A percentile compares a stretch with the other conserved stretches of the same genome.
phyloP scores from a whole-genome alignment of 352 stramenopile genomes.

The Peronospora destructor region DNA sequence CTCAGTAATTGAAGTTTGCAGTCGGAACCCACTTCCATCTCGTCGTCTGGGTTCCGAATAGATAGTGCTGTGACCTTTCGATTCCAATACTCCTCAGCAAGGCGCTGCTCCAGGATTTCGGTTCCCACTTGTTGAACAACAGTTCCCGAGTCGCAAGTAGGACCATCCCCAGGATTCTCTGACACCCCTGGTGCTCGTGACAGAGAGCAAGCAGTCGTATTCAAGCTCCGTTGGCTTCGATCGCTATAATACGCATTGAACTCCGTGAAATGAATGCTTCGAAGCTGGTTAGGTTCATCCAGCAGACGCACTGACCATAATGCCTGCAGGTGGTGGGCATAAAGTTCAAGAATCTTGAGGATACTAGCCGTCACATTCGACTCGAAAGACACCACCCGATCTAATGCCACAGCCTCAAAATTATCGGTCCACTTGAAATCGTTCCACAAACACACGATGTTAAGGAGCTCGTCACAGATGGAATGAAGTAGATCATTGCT shows the following conservation, averaged over 20 bases:
- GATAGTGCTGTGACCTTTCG: slow-evolving; percentile 28
- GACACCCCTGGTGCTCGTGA: not conserved
- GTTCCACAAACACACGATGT: slow-evolving; percentile 71
- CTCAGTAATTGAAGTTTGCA: slow-evolving; percentile 10
- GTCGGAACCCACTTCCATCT: slow-evolving; percentile 4
- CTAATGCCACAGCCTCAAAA: slow-evolving; percentile 36
- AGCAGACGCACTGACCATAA: slow-evolving; percentile 45
- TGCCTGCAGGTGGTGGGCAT: slow-evolving; percentile 49
- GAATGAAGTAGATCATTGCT: slow-evolving; percentile 44
- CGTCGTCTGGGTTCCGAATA: slow-evolving; percentile 9
- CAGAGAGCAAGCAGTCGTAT: slow-evolving; percentile 7
- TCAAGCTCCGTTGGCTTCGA: slow-evolving; percentile 28
- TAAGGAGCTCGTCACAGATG: slow-evolving; percentile 71
- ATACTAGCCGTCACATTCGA: slow-evolving; percentile 49
- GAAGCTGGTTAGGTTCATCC: slow-evolving; percentile 39
- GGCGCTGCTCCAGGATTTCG: slow-evolving; percentile 26
- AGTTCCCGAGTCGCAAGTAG: not conserved
- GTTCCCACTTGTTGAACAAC: slow-evolving; percentile 17
- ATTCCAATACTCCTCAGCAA: slow-evolving; percentile 39
- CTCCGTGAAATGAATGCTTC: slow-evolving; percentile 53
- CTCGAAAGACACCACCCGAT: slow-evolving; percentile 58
- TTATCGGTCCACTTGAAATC: slow-evolving; percentile 71
- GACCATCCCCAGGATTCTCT: not conserved
- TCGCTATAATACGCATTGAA: slow-evolving; percentile 71
- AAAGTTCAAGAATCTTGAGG: slow-evolving; percentile 51